These are phyloP conservation scores for Phoma herbarum DNA, from an alignment of 2,329 filamentous ascomycete species.

Conservation along the genomic window DNA sequence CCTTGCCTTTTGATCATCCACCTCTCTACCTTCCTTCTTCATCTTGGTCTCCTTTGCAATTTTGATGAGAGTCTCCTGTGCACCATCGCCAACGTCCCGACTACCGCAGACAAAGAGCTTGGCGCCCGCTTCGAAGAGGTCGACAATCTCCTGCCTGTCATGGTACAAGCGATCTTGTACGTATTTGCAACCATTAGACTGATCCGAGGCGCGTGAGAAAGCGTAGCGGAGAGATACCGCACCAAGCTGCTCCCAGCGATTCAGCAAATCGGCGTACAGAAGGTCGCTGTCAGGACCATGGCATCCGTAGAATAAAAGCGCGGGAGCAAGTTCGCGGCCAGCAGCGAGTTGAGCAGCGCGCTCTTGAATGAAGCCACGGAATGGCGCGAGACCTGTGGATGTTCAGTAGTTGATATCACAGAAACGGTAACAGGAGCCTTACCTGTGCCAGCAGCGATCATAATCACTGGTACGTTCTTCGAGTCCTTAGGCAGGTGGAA, in stretches of 20 bases:
- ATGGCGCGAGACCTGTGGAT: constrained; percentile 53
- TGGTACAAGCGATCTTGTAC: constrained; percentile 63
- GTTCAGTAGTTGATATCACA: not conserved
- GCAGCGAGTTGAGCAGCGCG: constrained; percentile 54
- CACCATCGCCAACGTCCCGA: constrained; percentile 55
- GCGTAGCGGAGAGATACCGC: constrained; percentile 69
- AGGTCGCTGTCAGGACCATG: constrained; percentile 64
- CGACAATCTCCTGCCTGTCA: constrained; percentile 56
- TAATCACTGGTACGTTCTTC: constrained; percentile 54
- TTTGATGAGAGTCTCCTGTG: constrained; percentile 53
- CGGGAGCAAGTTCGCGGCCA: constrained; percentile 65
- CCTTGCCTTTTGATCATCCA: constrained; percentile 53
- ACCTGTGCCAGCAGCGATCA: constrained; percentile 49
- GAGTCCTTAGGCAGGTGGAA: constrained; percentile 57
- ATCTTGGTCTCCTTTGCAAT: constrained; percentile 56
- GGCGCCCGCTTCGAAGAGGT: constrained; percentile 60
- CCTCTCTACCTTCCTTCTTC: constrained; percentile 47
- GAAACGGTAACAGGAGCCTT: not conserved
- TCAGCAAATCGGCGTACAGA: constrained; percentile 67
- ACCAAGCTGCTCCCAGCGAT: constrained; percentile 67
- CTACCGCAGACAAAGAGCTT: constrained; percentile 73
- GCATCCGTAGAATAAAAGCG: constrained; percentile 73
- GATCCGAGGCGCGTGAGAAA: constrained; percentile 59
- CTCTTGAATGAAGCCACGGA: constrained; percentile 55
- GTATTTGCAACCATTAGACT: constrained; percentile 61